These are phyloP conservation scores for Atkinsonella texensis DNA, from an alignment of 2,329 filamentous ascomycete genomes.

Conservation along the genomic window DNA sequence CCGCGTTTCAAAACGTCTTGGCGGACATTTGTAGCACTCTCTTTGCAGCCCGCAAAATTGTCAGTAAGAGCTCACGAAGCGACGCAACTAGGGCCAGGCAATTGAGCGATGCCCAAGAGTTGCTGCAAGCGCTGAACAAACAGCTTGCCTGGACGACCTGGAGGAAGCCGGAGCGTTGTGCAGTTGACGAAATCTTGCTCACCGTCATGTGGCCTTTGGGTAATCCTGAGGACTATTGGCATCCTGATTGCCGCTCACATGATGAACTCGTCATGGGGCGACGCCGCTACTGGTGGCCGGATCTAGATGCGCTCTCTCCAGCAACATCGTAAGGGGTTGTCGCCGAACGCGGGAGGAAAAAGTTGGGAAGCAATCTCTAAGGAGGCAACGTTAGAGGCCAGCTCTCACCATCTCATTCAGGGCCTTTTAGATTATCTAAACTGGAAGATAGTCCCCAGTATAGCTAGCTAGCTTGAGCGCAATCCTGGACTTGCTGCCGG, in stretches of 20 bases:
- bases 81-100: neutral
- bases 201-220: conserved; percentile 56
- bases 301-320: neutral
- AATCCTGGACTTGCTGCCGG: no score
- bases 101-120: neutral
- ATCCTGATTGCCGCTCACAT: conserved; percentile 19
- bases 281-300: conserved; percentile 14
- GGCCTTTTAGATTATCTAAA: no score
- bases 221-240: conserved; percentile 37
- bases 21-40: conserved; percentile 25
- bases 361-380: no score
- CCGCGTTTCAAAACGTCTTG: conserved; percentile 28
- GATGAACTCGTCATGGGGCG: conserved; percentile 12
- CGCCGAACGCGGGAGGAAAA: no score
- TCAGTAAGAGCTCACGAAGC: neutral
- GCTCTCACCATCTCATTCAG: no score
- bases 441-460: no score
- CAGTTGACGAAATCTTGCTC: conserved; percentile 41
- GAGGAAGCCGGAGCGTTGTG: conserved; percentile 44
- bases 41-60: conserved; percentile 9
- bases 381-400: no score
- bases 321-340: neutral
- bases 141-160: conserved; percentile 48
- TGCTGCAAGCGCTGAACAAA: conserved; percentile 22
- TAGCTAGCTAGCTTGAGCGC: no score